Evolutionary conservation across 306 rosid genomes (phyloP).

Genomic region (Inga oerstediana): DNA sequence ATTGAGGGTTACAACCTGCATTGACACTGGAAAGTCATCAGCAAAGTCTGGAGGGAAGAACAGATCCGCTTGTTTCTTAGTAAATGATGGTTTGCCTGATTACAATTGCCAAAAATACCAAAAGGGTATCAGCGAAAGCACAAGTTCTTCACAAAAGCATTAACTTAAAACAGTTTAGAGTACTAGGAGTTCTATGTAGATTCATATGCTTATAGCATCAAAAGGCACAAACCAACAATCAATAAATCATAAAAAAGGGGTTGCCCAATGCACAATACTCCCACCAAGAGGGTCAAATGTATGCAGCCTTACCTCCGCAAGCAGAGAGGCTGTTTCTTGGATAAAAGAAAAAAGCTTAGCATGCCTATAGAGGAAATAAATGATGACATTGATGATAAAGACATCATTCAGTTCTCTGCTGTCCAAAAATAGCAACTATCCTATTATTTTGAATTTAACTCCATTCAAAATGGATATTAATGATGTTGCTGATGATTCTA

Average conservation of each 20-base stretch:
- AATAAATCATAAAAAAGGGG: neutral
- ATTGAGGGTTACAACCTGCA: conserved; percentile 61
- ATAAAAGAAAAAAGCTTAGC: neutral
- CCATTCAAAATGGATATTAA: conserved; percentile 1
- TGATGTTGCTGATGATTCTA: conserved; percentile 9
- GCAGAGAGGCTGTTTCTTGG: no score
- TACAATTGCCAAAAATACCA: conserved; percentile 30
- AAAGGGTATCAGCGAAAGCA: conserved; percentile 15
- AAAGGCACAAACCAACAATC: neutral
- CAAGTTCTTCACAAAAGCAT: conserved; percentile 2
- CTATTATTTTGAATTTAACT: neutral
- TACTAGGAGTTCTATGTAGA: neutral
- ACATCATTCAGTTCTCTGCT: conserved; percentile 10
- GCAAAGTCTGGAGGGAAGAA: conserved; percentile 89
- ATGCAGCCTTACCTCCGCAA: no score
- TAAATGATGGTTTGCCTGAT: conserved; percentile 73
- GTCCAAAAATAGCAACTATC: neutral
- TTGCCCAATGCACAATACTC: no score
- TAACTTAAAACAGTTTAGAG: conserved; percentile 17
- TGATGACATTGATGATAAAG: neutral
- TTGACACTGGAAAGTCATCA: conserved; percentile 87
- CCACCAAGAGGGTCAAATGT: no score
- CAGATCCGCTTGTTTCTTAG: conserved; percentile 79
- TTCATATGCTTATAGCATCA: neutral
- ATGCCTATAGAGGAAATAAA: neutral